A percentile compares a stretch with the other conserved stretches of the same genome.
phyloP scores from a whole-genome alignment of 2,329 filamentous ascomycete genomes.

The Paecilomyces variotii region DNA sequence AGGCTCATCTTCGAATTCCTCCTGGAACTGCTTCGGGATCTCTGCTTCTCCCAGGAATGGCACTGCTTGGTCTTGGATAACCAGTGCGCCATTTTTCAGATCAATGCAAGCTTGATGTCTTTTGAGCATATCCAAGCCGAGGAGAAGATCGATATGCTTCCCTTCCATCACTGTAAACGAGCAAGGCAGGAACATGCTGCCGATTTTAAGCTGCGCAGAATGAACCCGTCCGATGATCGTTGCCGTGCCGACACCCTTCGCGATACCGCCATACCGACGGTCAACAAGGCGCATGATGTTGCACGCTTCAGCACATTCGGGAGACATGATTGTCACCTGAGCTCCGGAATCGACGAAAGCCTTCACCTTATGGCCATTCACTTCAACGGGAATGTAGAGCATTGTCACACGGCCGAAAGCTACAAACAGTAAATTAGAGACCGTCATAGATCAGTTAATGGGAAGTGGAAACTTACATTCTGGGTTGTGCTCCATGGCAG shows the following conservation, averaged over 20 bases:
- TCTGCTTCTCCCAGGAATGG: slow-evolving; percentile 87
- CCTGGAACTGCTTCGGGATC: slow-evolving; percentile 71
- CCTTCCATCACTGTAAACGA: slow-evolving; percentile 99
- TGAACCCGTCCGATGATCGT: slow-evolving; percentile 93
- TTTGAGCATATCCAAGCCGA: slow-evolving; percentile 95
- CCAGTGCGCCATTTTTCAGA: slow-evolving; percentile 70
- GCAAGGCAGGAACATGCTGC: slow-evolving; percentile 76
- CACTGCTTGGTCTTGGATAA: slow-evolving; percentile 83
- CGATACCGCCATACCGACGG: slow-evolving; percentile 82
- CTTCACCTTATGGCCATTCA: slow-evolving; percentile 87
- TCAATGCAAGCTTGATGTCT: slow-evolving; percentile 91
- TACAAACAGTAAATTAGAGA: slow-evolving; percentile 27
- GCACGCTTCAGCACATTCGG: slow-evolving; percentile 79
- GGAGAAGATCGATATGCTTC: slow-evolving; percentile 85
- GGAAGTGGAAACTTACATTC: slow-evolving; percentile 60
- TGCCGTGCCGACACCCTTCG: slow-evolving; percentile 87
- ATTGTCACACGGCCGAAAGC: slow-evolving; percentile 93
- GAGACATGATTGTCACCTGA: slow-evolving; percentile 98
- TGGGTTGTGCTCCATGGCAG: slow-evolving; percentile 93
- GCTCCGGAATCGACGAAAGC: slow-evolving; percentile 96
- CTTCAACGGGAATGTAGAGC: slow-evolving; percentile 91
- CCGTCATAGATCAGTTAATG: neutral
- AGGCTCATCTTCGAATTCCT: slow-evolving; percentile 70
- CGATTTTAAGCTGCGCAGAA: slow-evolving; percentile 90
- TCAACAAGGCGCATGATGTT: slow-evolving; percentile 96